These are phyloP conservation scores for Penicillium oxalicum DNA, from an alignment of 2,329 filamentous ascomycete species.

Conservation along the genomic window DNA sequence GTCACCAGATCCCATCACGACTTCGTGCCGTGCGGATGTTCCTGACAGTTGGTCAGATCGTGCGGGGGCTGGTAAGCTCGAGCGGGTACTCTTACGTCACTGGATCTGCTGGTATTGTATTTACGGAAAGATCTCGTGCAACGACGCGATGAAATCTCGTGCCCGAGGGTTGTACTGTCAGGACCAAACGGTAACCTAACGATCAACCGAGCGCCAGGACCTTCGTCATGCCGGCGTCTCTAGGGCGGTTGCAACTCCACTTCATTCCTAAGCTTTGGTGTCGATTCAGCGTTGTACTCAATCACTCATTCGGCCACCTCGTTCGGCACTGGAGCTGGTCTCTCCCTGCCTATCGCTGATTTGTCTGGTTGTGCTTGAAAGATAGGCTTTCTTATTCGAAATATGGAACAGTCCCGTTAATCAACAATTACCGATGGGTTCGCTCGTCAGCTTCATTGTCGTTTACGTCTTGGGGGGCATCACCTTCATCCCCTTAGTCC, in stretches of 20 bases:
- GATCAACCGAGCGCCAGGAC: constrained; percentile 2
- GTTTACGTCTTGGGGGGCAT: constrained; percentile 81
- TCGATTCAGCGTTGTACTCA: not conserved
- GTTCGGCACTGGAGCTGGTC: constrained; percentile 12
- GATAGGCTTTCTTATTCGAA: constrained; percentile 10
- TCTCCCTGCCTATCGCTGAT: constrained; percentile 7
- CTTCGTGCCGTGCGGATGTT: constrained; percentile 6
- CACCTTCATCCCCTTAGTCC: constrained; percentile 73
- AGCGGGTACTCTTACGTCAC: constrained; percentile 1
- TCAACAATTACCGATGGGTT: constrained; percentile 37
- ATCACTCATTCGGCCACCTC: constrained; percentile 5
- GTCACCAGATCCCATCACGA: not conserved
- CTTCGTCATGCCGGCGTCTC: constrained; percentile 13
- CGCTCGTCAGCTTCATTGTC: constrained; percentile 55
- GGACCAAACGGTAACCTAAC: not conserved
- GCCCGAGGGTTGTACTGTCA: not conserved
- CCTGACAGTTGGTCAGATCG: constrained; percentile 21
- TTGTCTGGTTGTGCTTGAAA: constrained; percentile 1
- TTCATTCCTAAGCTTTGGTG: constrained; percentile 4
- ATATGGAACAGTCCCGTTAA: constrained; percentile 32
- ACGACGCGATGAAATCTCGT: too few relatives aligned
- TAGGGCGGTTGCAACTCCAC: constrained; percentile 16
- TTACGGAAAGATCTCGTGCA: not conserved
- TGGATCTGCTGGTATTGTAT: not conserved
- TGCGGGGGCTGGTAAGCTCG: constrained; percentile 10